These are phyloP conservation scores for Hypericum androsaemum DNA, from an alignment of 345 rosid species.

Conservation along the genomic window DNA sequence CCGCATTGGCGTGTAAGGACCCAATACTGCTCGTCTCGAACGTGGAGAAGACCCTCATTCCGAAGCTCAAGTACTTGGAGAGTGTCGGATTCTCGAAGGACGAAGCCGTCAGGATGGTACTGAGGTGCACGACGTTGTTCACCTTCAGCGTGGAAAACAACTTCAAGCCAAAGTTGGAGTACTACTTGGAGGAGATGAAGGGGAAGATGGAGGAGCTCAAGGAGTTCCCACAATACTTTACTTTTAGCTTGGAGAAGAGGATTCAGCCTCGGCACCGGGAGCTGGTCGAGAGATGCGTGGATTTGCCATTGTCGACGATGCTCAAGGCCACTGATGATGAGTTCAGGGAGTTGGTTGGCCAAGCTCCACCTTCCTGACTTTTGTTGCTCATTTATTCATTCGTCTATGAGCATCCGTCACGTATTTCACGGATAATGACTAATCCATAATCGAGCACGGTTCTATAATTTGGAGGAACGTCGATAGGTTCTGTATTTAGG, in stretches of 20 bases:
- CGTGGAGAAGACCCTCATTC: slow-evolving; percentile 74
- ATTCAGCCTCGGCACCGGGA: slow-evolving; percentile 61
- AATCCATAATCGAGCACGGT: too few relatives aligned
- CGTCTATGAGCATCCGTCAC: too few relatives aligned
- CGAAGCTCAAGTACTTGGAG: slow-evolving; percentile 64
- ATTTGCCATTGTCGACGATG: slow-evolving; percentile 46
- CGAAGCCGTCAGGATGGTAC: slow-evolving; percentile 54
- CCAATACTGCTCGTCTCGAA: slow-evolving; percentile 63
- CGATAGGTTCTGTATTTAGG: too few relatives aligned
- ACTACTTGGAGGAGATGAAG: slow-evolving; percentile 40
- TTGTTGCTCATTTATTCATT: too few relatives aligned
- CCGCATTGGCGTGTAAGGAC: slow-evolving; percentile 68
- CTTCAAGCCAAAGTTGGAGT: slow-evolving; percentile 68
- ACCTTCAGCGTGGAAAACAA: slow-evolving; percentile 83
- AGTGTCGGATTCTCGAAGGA: slow-evolving; percentile 45
- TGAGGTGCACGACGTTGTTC: slow-evolving; percentile 72
- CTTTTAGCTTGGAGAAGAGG: slow-evolving; percentile 85
- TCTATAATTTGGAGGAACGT: too few relatives aligned
- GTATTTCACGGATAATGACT: too few relatives aligned
- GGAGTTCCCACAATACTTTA: slow-evolving; percentile 81
- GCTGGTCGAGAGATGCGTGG: slow-evolving; percentile 26
- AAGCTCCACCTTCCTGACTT: too few relatives aligned
- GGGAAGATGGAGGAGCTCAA: slow-evolving; percentile 49
- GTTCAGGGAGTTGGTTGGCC: slow-evolving; percentile 36
- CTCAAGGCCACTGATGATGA: slow-evolving; percentile 67